Percentiles rank a stretch among this genome's conserved stretches.
Evolutionary conservation across 306 rosid species (phyloP).

Genomic region (Leucaena leucocephala): DNA sequence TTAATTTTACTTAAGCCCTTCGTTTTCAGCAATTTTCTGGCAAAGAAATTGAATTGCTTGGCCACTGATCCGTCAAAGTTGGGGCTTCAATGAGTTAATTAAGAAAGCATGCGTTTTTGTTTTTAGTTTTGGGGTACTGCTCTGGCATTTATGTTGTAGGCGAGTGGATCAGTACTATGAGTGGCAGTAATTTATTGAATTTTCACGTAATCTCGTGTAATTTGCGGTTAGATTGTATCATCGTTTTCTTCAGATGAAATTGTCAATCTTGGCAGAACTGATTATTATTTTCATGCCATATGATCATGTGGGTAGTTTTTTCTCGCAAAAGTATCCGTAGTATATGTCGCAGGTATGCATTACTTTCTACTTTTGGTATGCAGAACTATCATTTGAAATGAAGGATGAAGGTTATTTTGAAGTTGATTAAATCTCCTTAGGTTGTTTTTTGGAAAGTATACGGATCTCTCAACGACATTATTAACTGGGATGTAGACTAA

Average conservation of each 20-base stretch:
- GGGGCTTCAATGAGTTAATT: slow-evolving; percentile 30
- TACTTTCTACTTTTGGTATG: too few species aligned
- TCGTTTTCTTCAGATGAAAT: slow-evolving; percentile 34
- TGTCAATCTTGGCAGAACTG: not conserved
- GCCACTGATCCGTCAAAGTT: slow-evolving; percentile 37
- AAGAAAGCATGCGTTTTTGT: slow-evolving; percentile 27
- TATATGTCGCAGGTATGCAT: not conserved
- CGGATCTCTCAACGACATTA: too few species aligned
- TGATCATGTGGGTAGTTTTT: not conserved
- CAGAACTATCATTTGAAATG: not conserved
- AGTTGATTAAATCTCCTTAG: not conserved
- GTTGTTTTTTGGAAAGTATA: too few species aligned
- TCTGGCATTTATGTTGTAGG: slow-evolving; percentile 28
- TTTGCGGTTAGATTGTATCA: slow-evolving; percentile 48
- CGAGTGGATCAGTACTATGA: slow-evolving; percentile 35
- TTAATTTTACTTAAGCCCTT: slow-evolving; percentile 26
- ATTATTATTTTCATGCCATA: not conserved
- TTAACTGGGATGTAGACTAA: too few species aligned
- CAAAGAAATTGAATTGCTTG: slow-evolving; percentile 31
- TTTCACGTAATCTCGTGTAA: slow-evolving; percentile 31
- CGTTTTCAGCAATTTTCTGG: slow-evolving; percentile 37
- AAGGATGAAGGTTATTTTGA: too few species aligned
- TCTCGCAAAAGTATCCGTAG: not conserved
- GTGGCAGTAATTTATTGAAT: slow-evolving; percentile 30
- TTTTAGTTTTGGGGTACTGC: not conserved